phyloP scores from a whole-genome alignment of 345 rosid genomes.

The Laguncularia racemosa region DNA sequence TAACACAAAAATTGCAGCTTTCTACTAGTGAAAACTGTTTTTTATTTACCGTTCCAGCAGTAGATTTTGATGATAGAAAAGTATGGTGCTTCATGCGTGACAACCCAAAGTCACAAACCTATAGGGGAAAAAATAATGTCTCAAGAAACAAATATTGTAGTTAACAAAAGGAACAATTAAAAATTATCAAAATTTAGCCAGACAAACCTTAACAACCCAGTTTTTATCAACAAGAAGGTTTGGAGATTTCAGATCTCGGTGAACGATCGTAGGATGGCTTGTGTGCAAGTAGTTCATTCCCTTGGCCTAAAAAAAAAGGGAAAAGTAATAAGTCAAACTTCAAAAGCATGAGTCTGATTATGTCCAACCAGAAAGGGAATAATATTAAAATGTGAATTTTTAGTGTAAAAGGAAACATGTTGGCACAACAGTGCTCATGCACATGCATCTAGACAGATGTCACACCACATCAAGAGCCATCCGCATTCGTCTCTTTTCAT shows the following conservation, averaged over 20 bases:
- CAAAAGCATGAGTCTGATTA: too few species aligned
- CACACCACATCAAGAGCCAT: constrained; percentile 95
- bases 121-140: constrained; percentile 15
- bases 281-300: constrained; percentile 98
- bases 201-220: constrained; percentile 86
- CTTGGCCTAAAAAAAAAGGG: constrained; percentile 46
- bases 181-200: neutral
- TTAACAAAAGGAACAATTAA: neutral
- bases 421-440: neutral
- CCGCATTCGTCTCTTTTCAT: constrained; percentile 81
- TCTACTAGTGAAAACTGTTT: too few species aligned
- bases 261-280: constrained; percentile 90
- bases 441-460: neutral
- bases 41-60: constrained; percentile 85
- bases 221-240: constrained; percentile 95
- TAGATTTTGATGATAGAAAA: constrained; percentile 85
- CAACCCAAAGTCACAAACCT: constrained; percentile 96
- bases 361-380: constrained; percentile 1
- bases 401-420: neutral
- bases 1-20: too few species aligned
- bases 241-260: constrained; percentile 94
- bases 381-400: neutral
- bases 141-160: neutral
- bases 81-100: constrained; percentile 91
- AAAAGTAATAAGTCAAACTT: too few species aligned